phyloP scores from a whole-genome alignment of 2,329 filamentous ascomycete genomes.

The Aspergillus sp. region DNA sequence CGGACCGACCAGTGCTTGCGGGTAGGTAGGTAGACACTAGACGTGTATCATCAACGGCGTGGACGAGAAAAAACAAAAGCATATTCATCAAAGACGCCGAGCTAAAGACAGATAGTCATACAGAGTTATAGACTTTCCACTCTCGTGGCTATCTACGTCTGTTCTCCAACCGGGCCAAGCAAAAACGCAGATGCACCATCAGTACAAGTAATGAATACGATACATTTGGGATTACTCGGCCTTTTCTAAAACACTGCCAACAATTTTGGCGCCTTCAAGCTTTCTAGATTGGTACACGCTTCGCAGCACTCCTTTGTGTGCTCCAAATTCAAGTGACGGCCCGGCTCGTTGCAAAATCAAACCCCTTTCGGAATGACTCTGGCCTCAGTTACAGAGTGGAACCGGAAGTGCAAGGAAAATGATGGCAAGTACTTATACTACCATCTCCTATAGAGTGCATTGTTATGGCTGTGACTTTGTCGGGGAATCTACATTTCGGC shows the following conservation, averaged over 20 bases:
- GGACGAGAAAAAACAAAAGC: not conserved
- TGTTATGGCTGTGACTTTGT: not conserved
- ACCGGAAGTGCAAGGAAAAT: not conserved
- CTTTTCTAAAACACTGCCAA: not conserved
- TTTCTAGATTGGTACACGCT: not conserved
- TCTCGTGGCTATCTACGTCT: not conserved
- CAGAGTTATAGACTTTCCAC: not conserved
- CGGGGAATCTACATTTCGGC: not conserved
- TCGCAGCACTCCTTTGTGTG: not conserved
- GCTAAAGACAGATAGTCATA: not conserved
- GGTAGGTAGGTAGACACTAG: too few species aligned
- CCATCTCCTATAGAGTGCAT: not conserved
- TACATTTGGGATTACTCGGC: not conserved
- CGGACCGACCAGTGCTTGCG: not conserved
- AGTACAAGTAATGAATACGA: constrained; percentile 1
- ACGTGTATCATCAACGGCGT: not conserved
- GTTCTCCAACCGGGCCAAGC: constrained; percentile 9
- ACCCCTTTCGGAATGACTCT: not conserved
- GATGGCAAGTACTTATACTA: not conserved
- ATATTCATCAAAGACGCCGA: not conserved
- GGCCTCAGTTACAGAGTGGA: not conserved
- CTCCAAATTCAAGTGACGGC: not conserved
- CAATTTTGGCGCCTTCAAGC: not conserved
- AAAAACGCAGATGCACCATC: constrained; percentile 11
- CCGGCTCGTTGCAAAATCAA: not conserved